These are phyloP conservation scores for Collybia mongolica DNA, from an alignment of 768 basidiomycete genomes.

Conservation along the genomic window DNA sequence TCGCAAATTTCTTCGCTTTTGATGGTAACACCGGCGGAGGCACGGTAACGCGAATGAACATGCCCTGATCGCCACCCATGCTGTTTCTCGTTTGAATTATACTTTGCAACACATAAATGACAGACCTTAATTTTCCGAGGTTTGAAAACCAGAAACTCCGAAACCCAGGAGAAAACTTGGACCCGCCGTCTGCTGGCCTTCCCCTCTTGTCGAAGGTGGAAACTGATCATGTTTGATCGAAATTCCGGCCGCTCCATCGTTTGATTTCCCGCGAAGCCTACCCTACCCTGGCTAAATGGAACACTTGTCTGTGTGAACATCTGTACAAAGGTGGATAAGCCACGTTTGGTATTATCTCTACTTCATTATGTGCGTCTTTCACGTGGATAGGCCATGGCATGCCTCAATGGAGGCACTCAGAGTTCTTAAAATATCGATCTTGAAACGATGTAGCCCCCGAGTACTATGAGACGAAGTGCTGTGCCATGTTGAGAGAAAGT, in stretches of 20 bases:
- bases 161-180: neutral
- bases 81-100: neutral
- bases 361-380: neutral
- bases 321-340: constrained; percentile 4
- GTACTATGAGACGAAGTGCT: neutral
- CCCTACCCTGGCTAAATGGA: constrained; percentile 2
- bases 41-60: constrained; percentile 58
- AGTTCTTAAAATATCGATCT: neutral
- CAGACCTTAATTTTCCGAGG: constrained; percentile 11
- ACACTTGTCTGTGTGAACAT: constrained; percentile 11
- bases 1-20: constrained; percentile 89
- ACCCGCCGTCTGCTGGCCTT: neutral
- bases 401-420: neutral
- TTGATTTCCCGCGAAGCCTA: neutral
- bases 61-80: constrained; percentile 30
- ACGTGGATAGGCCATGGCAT: neutral
- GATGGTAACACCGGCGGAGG: constrained; percentile 81
- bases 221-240: neutral
- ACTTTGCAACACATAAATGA: neutral
- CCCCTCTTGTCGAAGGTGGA: neutral
- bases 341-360: neutral
- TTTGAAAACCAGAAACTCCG: constrained; percentile 17
- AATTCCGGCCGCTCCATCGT: neutral
- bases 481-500: neutral
- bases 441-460: neutral